These are phyloP conservation scores for Rhizopogon vulgaris DNA, from an alignment of 768 basidiomycete genomes.

Conservation along the genomic window DNA sequence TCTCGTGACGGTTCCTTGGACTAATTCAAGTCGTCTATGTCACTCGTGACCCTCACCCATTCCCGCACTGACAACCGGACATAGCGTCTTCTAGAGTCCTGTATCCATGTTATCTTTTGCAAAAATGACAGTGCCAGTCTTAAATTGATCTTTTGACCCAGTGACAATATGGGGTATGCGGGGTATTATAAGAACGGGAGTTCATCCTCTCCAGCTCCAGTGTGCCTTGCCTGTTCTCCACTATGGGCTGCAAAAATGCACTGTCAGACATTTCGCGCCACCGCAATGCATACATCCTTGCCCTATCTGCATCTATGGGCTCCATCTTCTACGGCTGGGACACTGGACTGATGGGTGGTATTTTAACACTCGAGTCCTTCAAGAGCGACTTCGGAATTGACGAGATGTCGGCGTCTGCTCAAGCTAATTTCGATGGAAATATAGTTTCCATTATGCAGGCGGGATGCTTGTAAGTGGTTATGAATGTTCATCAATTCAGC, in stretches of 20 bases:
- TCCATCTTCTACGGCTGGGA: constrained; percentile 43
- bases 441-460: constrained; percentile 40
- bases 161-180: no score
- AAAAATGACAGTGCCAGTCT: no score
- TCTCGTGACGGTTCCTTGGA: no score
- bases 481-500: neutral
- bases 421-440: constrained; percentile 36
- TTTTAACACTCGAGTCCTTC: constrained; percentile 36
- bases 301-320: constrained; percentile 35
- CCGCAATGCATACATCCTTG: constrained; percentile 35
- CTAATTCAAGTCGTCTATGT: no score
- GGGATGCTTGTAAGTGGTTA: constrained; percentile 35
- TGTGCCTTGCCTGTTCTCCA: no score
- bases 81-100: no score
- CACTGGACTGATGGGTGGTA: constrained; percentile 39
- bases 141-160: no score
- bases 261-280: constrained; percentile 19
- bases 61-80: no score
- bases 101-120: no score
- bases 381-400: constrained; percentile 37
- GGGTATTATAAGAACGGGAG: no score
- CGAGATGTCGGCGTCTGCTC: constrained; percentile 23
- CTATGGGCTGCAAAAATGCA: constrained; percentile 17
- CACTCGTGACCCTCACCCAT: no score
- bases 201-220: no score